These are phyloP conservation scores for Aspergillus sergii DNA, from an alignment of 2,329 filamentous ascomycete species.

Conservation along the genomic window DNA sequence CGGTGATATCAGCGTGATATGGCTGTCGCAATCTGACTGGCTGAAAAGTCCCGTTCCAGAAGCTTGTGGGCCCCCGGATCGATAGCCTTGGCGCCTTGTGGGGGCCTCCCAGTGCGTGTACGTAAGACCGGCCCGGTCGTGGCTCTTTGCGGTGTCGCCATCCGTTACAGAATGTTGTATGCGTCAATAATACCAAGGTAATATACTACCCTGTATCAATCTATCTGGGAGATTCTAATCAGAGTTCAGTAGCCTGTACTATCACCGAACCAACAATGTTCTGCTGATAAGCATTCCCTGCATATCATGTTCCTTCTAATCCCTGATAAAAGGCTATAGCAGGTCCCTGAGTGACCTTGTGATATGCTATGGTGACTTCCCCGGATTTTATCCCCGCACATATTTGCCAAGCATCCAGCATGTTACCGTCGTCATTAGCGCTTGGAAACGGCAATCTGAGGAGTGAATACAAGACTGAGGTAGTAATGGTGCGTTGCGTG, in stretches of 20 bases:
- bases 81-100: slow-evolving; percentile 26
- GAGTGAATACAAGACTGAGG: neutral
- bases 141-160: slow-evolving; percentile 6
- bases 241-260: neutral
- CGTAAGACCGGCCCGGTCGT: slow-evolving; percentile 7
- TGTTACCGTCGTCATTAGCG: slow-evolving; percentile 6
- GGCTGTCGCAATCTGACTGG: slow-evolving; percentile 15
- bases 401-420: slow-evolving; percentile 12
- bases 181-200: neutral
- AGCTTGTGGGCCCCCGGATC: slow-evolving; percentile 27
- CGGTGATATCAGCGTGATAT: slow-evolving; percentile 26
- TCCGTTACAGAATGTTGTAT: neutral
- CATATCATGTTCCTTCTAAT: neutral
- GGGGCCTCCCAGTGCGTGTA: slow-evolving; percentile 20
- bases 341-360: neutral
- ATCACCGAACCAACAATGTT: slow-evolving; percentile 2
- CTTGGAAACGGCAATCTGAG: neutral
- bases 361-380: slow-evolving; percentile 6
- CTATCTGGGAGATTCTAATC: neutral
- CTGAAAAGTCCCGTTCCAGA: slow-evolving; percentile 22
- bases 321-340: neutral
- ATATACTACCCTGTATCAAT: slow-evolving; percentile 5
- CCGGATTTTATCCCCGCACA: slow-evolving; percentile 12
- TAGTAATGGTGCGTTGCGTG: neutral
- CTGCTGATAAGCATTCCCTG: slow-evolving; percentile 14